A percentile compares a stretch with the other conserved stretches of the same genome.
Conservation (phyloP, 2,329 filamentous ascomycete genomes). For the Mycocentrospora acerina region DNA sequence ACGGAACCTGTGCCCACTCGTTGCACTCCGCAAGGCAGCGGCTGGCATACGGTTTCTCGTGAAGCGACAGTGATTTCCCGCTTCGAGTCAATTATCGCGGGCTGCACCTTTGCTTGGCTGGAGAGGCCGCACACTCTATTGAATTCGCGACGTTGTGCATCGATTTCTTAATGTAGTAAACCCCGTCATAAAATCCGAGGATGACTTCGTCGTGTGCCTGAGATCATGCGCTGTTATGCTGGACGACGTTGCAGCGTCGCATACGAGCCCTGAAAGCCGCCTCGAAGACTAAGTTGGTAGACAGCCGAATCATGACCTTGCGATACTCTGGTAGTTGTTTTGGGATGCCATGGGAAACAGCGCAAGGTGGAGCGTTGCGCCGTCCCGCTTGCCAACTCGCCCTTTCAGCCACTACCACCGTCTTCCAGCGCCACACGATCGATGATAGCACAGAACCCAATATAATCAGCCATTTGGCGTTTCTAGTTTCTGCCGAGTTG, state of each 20-base stretch:
- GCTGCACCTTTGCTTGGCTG: constrained; percentile 18
- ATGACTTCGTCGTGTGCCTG: constrained; percentile 14
- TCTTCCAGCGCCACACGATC: no score
- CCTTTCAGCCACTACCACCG: no score
- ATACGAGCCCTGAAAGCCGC: constrained; percentile 17
- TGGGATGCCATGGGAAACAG: constrained; percentile 20
- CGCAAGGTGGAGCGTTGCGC: constrained; percentile 26
- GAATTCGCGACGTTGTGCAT: constrained; percentile 2
- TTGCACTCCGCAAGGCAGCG: constrained; percentile 16
- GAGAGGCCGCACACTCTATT: constrained; percentile 9
- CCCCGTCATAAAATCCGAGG: constrained; percentile 10
- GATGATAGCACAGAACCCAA: no score
- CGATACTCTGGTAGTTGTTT: constrained; percentile 4
- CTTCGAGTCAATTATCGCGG: constrained; percentile 27
- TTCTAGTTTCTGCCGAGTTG: no score
- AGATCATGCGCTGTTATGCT: constrained; percentile 12
- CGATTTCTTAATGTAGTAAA: constrained; percentile 10
- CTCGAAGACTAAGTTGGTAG: constrained; percentile 14
- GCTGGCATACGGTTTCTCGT: constrained; percentile 28
- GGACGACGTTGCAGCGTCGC: constrained; percentile 29
- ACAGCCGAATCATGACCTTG: constrained; percentile 8
- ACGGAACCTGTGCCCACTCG: constrained; percentile 14
- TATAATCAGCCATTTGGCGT: no score
- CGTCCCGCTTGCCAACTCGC: not conserved
- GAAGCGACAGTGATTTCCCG: constrained; percentile 5